phyloP scores from a whole-genome alignment of 257 asterid species.

The Salvia hispanica region DNA sequence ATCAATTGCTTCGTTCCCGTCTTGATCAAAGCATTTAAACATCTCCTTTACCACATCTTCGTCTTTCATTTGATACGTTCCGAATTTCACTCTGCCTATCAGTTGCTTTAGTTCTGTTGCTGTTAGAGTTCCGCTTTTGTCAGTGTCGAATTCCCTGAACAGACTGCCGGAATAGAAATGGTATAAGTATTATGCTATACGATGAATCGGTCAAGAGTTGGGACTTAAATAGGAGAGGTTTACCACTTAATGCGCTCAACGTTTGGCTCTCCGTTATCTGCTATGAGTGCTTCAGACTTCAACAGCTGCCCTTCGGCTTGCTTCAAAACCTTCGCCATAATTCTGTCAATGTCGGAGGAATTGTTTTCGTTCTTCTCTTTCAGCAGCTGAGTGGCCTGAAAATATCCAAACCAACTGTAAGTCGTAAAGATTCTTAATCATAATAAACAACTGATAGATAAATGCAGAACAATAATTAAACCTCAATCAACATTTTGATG shows the following conservation, averaged over 20 bases:
- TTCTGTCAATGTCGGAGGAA: slow-evolving; percentile 36
- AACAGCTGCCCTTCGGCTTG: slow-evolving; percentile 49
- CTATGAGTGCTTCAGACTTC: slow-evolving; percentile 43
- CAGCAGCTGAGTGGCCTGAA: slow-evolving; percentile 39
- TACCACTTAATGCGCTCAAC: slow-evolving; percentile 45
- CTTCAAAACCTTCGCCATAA: slow-evolving; percentile 49
- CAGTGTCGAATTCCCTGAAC: slow-evolving; percentile 41
- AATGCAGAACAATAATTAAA: too few relatives aligned
- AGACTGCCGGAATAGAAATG: slow-evolving; percentile 40
- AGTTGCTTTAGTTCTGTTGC: slow-evolving; percentile 41
- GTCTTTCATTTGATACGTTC: slow-evolving; percentile 35
- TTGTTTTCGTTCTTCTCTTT: slow-evolving; percentile 41
- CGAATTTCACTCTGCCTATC: slow-evolving; percentile 43
- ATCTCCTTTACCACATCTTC: slow-evolving; percentile 39
- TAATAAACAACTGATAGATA: not conserved
- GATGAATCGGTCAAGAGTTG: too few relatives aligned
- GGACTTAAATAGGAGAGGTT: not conserved
- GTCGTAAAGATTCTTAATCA: too few relatives aligned
- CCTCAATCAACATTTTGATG: too few relatives aligned
- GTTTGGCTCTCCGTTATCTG: slow-evolving; percentile 54
- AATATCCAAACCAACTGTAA: not conserved
- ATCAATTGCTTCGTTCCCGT: slow-evolving; percentile 37
- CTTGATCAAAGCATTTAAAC: slow-evolving; percentile 45
- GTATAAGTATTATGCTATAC: too few relatives aligned
- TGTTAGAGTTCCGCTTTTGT: slow-evolving; percentile 38